Conservation (phyloP, 148 eudicot species). For the Rhododendron williamsianum region DNA sequence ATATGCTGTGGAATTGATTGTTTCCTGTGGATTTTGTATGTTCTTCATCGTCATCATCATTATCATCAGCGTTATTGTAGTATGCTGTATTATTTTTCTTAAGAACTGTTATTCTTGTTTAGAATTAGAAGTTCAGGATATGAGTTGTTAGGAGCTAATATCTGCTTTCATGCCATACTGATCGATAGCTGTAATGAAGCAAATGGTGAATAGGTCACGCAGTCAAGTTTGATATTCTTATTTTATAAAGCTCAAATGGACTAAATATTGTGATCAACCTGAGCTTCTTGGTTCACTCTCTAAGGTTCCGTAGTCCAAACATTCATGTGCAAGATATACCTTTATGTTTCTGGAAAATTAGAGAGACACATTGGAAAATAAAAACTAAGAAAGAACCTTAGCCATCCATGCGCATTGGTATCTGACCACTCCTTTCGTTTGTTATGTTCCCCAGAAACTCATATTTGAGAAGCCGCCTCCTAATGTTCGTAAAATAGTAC, state of each 20-base stretch:
- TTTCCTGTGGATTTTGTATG: neutral
- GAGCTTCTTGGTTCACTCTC: neutral
- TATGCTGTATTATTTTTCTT: neutral
- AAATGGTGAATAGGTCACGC: neutral
- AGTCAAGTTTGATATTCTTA: neutral
- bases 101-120: neutral
- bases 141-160: neutral
- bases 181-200: neutral
- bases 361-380: neutral
- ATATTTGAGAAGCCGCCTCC: constrained; percentile 86
- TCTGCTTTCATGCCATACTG: neutral
- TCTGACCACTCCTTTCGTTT: constrained; percentile 12
- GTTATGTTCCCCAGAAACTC: constrained; percentile 54
- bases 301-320: neutral
- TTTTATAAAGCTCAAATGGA: neutral
- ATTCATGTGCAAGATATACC: neutral
- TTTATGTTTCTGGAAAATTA: neutral
- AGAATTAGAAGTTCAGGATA: neutral
- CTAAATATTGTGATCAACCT: neutral
- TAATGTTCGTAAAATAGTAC: constrained; percentile 83
- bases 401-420: neutral
- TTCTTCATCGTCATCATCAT: neutral
- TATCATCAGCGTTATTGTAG: neutral
- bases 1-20: neutral
- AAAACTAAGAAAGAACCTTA: neutral